A percentile compares a stretch with the other conserved stretches of the same genome.
phyloP scores from a whole-genome alignment of 169 alveolate species.

The Babesia caballi region DNA sequence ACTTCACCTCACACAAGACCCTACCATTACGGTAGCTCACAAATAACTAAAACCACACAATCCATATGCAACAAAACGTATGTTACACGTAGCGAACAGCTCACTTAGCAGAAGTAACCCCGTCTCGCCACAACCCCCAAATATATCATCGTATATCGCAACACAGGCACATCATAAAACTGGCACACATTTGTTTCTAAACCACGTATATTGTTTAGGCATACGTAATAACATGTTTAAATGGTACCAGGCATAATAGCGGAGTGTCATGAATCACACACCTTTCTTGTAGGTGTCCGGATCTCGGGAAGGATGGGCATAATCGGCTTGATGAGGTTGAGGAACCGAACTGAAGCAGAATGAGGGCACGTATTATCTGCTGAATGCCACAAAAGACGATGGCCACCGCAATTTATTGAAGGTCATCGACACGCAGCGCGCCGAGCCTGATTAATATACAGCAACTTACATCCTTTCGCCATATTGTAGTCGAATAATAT shows the following conservation, averaged over 20 bases:
- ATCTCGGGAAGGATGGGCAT: slow-evolving; percentile 97
- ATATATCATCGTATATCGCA: too few relatives aligned
- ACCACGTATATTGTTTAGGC: too few relatives aligned
- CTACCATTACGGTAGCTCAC: too few relatives aligned
- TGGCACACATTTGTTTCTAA: too few relatives aligned
- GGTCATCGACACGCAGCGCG: neutral
- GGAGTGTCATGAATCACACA: slow-evolving; percentile 44
- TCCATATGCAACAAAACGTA: too few relatives aligned
- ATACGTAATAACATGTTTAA: too few relatives aligned
- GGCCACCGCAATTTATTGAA: neutral
- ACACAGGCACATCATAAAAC: too few relatives aligned
- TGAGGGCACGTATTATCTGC: neutral
- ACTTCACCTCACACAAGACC: too few relatives aligned
- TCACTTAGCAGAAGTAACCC: too few relatives aligned
- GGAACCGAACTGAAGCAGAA: slow-evolving; percentile 82
- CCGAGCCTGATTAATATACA: neutral
- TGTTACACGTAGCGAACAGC: too few relatives aligned
- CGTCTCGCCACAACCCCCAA: too few relatives aligned
- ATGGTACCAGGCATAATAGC: neutral
- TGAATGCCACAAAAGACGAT: neutral
- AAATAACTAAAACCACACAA: too few relatives aligned
- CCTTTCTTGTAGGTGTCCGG: slow-evolving; percentile 92
- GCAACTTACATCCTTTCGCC: slow-evolving; percentile 69
- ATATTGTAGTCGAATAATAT: slow-evolving; percentile 20
- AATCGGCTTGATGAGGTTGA: slow-evolving; percentile 94